Evolutionary conservation across 352 stramenopile species (phyloP), one percentile per base, ranked within the genome.

Genomic region (Phytophthora cryptogea): DNA sequence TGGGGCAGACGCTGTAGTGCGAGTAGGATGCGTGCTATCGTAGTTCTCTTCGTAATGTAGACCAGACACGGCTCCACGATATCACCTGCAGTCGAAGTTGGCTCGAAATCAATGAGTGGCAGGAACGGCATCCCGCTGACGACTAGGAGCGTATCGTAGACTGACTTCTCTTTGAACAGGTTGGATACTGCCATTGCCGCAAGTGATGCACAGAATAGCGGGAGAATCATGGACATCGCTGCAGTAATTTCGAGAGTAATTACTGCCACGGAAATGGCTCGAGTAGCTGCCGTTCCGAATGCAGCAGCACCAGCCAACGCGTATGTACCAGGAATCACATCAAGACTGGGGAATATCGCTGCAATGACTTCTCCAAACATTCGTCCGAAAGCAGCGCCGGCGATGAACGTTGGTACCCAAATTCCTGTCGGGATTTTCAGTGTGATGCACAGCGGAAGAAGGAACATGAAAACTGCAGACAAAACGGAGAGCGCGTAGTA

Each of bases 221-320:
- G 87, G 16, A 94, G 74, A 49, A 94, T 92, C 54, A 94, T 68
- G 5, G 76, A 73, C 72, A 96, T 93, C 30, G 84, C 75, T 10
- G 85, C 70, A 20, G 88, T 96, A 58, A 96, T 87, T 61, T 96
- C 88, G 32, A 95, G 66, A 2, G 87, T 89, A 59, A 96, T 96
- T 36, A 96, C 88, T 1, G 86, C 87, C 9, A 89, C 83, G 3
- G 83, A 94, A 1, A 96, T 69, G 2, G 89, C 88, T 9, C 86
- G 72, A 8, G 89, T 96, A 3, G 82, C 78, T 13, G 78, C 83
- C 3, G 66, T 78, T 0, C 83, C 74, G 36, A 92, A 92, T 4
- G 84, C 81, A 1, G 88, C 84, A 39, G 83, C 89, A 1, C 89
- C 87, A 17, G 78, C 87, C 27, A 96, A 71, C 11, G 89, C 82